Percentiles rank a stretch among this genome's conserved stretches.
Evolutionary conservation across 768 basidiomycete species (phyloP).

Genomic region (Trametes gibbosa): DNA sequence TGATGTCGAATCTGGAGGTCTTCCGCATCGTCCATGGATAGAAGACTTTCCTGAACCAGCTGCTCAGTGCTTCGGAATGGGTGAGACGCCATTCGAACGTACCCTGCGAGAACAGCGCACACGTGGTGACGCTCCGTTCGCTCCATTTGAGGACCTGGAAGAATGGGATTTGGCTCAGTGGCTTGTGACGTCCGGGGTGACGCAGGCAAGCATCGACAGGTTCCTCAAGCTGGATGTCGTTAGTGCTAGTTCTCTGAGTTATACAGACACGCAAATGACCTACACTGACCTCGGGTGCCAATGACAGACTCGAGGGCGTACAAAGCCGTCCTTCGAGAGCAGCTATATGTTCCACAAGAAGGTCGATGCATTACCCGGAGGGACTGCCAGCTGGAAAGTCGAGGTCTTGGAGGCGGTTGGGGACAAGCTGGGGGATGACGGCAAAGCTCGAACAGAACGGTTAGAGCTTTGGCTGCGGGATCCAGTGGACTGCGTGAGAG

Average conservation of each 20-base stretch:
- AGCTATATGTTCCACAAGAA: conserved; percentile 23
- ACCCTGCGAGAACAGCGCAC: neutral
- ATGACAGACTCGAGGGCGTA: conserved; percentile 18
- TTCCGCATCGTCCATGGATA: neutral
- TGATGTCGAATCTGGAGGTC: neutral
- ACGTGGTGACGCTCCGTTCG: neutral
- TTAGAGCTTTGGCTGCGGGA: conserved; percentile 27
- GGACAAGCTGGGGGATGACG: conserved; percentile 11
- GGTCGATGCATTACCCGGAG: conserved; percentile 28
- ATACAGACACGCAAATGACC: too few relatives aligned
- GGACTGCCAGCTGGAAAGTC: conserved; percentile 25
- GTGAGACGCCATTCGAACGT: conserved; percentile 20
- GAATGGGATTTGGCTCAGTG: conserved; percentile 35
- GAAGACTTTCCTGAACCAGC: conserved; percentile 13
- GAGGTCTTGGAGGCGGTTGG: conserved; percentile 16
- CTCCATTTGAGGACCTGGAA: conserved; percentile 32
- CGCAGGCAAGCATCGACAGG: conserved; percentile 25
- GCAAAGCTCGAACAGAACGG: conserved; percentile 2
- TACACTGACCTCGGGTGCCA: neutral
- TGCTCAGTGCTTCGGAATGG: neutral
- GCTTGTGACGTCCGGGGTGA: conserved; percentile 32
- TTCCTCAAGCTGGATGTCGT: conserved; percentile 34
- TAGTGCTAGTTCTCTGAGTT: conserved; percentile 2
- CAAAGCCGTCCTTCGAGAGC: conserved; percentile 28
- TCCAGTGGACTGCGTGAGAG: conserved; percentile 28